A percentile compares a stretch with the other conserved stretches of the same genome.
Evolutionary conservation across 371 early-diverging fungal species (phyloP).

Genomic region (Zopfochytrium polystomum): DNA sequence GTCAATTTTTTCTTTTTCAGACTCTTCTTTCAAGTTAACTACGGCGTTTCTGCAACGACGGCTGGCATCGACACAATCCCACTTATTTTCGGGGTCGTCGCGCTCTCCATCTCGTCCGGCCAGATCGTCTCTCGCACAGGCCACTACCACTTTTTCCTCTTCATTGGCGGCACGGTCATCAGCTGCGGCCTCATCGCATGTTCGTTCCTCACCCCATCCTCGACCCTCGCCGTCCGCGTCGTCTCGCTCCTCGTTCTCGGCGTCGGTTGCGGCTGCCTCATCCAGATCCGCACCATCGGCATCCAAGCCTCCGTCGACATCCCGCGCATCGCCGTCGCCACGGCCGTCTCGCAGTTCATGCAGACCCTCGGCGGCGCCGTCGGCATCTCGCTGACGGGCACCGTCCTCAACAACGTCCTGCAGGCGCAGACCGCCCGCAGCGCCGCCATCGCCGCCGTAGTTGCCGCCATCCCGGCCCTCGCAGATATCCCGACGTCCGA

Average conservation of each 20-base stretch:
- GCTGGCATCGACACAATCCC: conserved; percentile 63
- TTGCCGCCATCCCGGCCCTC: not conserved
- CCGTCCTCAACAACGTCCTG: conserved; percentile 53
- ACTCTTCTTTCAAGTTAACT: not conserved
- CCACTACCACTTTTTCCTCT: conserved; percentile 42
- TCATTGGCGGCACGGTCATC: conserved; percentile 60
- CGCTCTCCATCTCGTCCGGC: conserved; percentile 52
- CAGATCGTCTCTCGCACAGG: conserved; percentile 41
- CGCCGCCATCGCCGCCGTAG: not conserved
- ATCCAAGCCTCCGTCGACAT: conserved; percentile 49
- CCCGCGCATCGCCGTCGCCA: conserved; percentile 60
- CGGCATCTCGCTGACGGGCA: conserved; percentile 61
- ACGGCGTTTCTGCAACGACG: conserved; percentile 38
- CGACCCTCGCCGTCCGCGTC: conserved; percentile 6
- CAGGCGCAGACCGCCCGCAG: not conserved
- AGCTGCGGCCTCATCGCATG: conserved; percentile 47
- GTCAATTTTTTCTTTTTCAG: not conserved
- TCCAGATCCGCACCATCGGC: conserved; percentile 47
- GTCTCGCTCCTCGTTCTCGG: conserved; percentile 17
- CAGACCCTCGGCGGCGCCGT: conserved; percentile 60
- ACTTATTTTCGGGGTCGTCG: conserved; percentile 50
- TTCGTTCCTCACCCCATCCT: conserved; percentile 1
- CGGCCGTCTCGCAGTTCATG: conserved; percentile 56
- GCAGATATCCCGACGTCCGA: not conserved
- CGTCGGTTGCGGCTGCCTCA: conserved; percentile 16